Evolutionary conservation across 106 monocot species (phyloP).

Genomic region (Apostasia ramifera): DNA sequence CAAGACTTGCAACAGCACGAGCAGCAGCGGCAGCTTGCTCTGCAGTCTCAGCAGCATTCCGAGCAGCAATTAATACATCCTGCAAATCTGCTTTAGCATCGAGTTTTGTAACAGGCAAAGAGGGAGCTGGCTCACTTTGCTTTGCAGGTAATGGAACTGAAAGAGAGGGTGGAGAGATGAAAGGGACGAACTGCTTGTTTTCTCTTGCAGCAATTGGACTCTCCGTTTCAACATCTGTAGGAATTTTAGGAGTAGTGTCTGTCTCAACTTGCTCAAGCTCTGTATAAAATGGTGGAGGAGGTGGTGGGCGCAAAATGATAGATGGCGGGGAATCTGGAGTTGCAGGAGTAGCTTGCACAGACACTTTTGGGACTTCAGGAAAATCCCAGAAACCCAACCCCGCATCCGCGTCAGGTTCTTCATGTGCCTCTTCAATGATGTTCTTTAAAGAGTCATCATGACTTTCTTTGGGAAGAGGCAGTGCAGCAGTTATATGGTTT

Average conservation of each 20-base stretch:
- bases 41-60: slow-evolving; percentile 73
- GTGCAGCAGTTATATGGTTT: slow-evolving; percentile 26
- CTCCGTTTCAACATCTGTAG: slow-evolving; percentile 5
- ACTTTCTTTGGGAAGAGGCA: slow-evolving; percentile 47
- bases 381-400: slow-evolving; percentile 55
- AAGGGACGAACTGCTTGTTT: slow-evolving; percentile 52
- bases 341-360: slow-evolving; percentile 23
- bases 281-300: slow-evolving; percentile 2
- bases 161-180: slow-evolving; percentile 40
- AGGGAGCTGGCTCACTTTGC: slow-evolving; percentile 4
- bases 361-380: slow-evolving; percentile 80
- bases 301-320: slow-evolving; percentile 16
- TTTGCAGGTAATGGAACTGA: slow-evolving; percentile 6
- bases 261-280: slow-evolving; percentile 3
- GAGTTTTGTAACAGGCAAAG: slow-evolving; percentile 7
- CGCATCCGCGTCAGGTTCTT: slow-evolving; percentile 36
- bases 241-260: background rate
- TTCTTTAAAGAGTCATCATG: slow-evolving; percentile 13
- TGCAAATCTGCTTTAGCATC: slow-evolving; percentile 49
- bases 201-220: slow-evolving; percentile 11
- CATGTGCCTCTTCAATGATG: slow-evolving; percentile 19
- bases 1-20: slow-evolving; percentile 82
- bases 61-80: slow-evolving; percentile 84
- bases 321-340: slow-evolving; percentile 16
- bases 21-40: slow-evolving; percentile 81